Conservation (phyloP, 257 asterid species). For the Lycium ferocissimum region DNA sequence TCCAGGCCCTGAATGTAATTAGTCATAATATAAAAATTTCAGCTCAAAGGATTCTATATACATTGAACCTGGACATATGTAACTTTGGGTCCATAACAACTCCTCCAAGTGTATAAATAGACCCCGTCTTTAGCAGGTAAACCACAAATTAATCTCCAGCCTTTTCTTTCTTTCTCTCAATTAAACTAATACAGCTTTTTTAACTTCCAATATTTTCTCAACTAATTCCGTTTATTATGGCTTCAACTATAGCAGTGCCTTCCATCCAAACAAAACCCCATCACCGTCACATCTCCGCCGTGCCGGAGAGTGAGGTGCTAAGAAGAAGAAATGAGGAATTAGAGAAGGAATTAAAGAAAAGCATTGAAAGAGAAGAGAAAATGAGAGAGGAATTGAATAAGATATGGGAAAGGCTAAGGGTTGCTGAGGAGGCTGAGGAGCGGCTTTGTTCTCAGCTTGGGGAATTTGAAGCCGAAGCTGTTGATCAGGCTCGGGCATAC, state of each 20-base stretch:
- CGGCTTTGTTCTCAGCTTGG: no score
- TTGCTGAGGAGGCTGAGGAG: no score
- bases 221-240: constrained; percentile 40
- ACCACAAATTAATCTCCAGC: background rate
- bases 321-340: constrained; percentile 18
- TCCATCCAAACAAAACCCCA: constrained; percentile 30
- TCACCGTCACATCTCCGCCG: constrained; percentile 18
- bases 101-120: background rate
- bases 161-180: background rate
- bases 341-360: no score
- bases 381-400: no score
- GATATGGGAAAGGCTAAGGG: no score
- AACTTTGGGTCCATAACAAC: background rate
- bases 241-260: constrained; percentile 50
- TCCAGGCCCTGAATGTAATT: background rate
- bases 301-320: constrained; percentile 46
- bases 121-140: background rate
- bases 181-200: background rate
- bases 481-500: constrained; percentile 57
- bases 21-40: background rate
- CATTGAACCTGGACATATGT: constrained; percentile 27
- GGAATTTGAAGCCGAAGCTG: no score
- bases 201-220: background rate
- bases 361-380: no score
- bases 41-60: background rate